A percentile compares a stretch with the other conserved stretches of the same genome.
Evolutionary conservation across 2,329 filamentous ascomycete species (phyloP).

Genomic region (Arachnomyces sp.): DNA sequence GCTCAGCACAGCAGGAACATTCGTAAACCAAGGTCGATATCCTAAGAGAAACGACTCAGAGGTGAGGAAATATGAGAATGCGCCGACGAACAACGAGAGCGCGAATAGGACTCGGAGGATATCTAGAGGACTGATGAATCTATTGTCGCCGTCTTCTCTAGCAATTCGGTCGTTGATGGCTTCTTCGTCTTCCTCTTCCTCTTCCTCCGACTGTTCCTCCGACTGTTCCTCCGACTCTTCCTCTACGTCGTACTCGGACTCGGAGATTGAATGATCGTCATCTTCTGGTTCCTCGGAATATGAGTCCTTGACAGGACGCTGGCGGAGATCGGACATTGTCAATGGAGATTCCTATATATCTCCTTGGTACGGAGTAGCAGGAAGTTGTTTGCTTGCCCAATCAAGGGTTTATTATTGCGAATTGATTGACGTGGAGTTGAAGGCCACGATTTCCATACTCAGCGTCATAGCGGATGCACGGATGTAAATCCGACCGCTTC

Average conservation of each 20-base stretch:
- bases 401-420: too few species aligned
- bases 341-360: too few species aligned
- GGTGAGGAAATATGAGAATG: constrained; percentile 69
- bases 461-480: too few species aligned
- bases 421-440: too few species aligned
- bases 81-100: constrained; percentile 57
- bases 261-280: not conserved
- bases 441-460: too few species aligned
- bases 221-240: not conserved
- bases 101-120: constrained; percentile 62
- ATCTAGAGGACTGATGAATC: constrained; percentile 49
- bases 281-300: not conserved
- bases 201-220: not conserved
- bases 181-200: not conserved
- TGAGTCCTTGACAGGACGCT: constrained; percentile 1
- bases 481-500: too few species aligned
- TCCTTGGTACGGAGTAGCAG: too few species aligned
- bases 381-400: too few species aligned
- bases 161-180: constrained; percentile 6
- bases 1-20: constrained; percentile 50
- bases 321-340: constrained; percentile 2
- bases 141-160: constrained; percentile 15
- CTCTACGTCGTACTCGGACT: constrained; percentile 3
- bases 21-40: constrained; percentile 56
- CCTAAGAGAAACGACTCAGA: constrained; percentile 64